phyloP scores from a whole-genome alignment of 805 yeast genomes.

The Nakazawaea ambrosiae region DNA sequence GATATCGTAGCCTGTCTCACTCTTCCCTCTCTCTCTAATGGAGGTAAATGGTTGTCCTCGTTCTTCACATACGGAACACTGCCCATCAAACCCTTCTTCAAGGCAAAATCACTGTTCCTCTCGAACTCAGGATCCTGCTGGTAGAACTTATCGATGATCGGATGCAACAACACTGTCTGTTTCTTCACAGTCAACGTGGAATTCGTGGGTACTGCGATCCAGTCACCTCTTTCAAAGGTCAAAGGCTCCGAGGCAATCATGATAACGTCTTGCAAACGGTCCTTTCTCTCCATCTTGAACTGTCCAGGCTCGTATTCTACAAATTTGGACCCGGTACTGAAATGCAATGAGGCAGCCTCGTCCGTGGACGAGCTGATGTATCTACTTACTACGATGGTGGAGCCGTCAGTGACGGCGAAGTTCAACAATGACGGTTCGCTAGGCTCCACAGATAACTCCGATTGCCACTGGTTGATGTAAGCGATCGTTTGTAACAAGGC shows the following conservation, averaged over 20 bases:
- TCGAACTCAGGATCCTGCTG: constrained; percentile 59
- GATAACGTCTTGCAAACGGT: constrained; percentile 89
- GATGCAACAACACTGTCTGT: constrained; percentile 86
- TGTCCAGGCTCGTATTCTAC: constrained; percentile 87
- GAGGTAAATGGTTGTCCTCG: constrained; percentile 55
- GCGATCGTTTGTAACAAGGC: constrained; percentile 74
- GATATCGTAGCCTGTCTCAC: constrained; percentile 14
- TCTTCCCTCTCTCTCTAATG: constrained; percentile 69
- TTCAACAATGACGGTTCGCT: constrained; percentile 80
- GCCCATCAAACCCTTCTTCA: constrained; percentile 88
- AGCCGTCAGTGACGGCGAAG: constrained; percentile 94
- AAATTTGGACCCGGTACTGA: constrained; percentile 88
- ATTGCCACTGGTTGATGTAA: constrained; percentile 73
- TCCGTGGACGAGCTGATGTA: constrained; percentile 85
- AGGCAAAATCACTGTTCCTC: constrained; percentile 78
- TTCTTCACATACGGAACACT: constrained; percentile 67
- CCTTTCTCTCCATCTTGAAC: constrained; percentile 89
- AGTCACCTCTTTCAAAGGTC: constrained; percentile 93
- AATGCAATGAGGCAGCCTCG: constrained; percentile 94
- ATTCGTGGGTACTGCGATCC: constrained; percentile 96
- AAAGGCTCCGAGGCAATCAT: constrained; percentile 93
- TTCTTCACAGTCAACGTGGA: constrained; percentile 73
- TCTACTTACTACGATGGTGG: constrained; percentile 75
- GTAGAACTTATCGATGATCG: constrained; percentile 84
- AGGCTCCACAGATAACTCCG: constrained; percentile 38